Evolutionary conservation across 495 filamentous ascomycete species (phyloP), one percentile per base, ranked within the genome.

Genomic region (Lepidopterella palustris): DNA sequence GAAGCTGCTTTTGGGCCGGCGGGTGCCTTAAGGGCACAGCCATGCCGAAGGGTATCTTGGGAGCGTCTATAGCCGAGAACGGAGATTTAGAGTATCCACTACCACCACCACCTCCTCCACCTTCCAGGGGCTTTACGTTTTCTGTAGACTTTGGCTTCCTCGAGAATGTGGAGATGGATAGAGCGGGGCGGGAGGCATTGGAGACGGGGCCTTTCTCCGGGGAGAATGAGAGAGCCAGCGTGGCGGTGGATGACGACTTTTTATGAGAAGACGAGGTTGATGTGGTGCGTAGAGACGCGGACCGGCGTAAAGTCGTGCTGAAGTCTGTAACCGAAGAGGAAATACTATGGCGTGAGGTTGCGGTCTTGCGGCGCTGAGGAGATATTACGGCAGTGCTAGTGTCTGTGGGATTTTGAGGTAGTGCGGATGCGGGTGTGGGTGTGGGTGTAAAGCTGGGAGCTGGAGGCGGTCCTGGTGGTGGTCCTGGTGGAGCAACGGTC

Each of bases 31-130:
- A 53, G 5, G 67, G 64, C 15, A 52, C 64, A 6, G 61, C 49
- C 67, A 70, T 70, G 64, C 58, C 61, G 23, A 70, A 67, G 11
- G 60, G 51, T 3, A 58, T 55, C 55, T 65, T 70, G 21, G 67
- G 63, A 42, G 62, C 56, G 53, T 64, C 67, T 10, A 62, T 61
- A 0, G 64, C 67, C 28, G 61, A 62, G 53, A 60, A 45, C 35
- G 65, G 65, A 40, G 62, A 58, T 47, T 67, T 67, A 9, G 57
- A 50, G 53, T 56, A 70, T n/a, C 13, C 51, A 42, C 53, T 40
- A 32, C 29, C 8, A 25, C 35, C 21, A 18, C 45, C 23, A 18
- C 21, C 21, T 11, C 29, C 48, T 13, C 50, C 59, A 5, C 57
- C 53, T 2, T 63, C 64, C 5, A 10, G 24, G 8, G 57, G 29